phyloP scores from a whole-genome alignment of 306 rosid genomes.

The Vigna angularis region DNA sequence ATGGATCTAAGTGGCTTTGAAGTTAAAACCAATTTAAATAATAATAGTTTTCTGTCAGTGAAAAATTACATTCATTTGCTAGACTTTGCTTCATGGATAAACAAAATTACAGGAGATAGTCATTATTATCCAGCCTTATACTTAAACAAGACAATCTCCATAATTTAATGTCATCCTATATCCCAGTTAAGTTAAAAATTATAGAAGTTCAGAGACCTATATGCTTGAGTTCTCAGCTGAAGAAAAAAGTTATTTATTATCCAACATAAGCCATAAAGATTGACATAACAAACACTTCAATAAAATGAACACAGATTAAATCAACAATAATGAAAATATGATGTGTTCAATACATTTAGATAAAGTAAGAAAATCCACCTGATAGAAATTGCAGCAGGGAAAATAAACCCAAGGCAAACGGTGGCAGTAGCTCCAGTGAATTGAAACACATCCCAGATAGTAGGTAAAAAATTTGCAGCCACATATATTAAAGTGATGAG shows the following conservation, averaged over 20 bases:
- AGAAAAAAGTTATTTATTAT: neutral
- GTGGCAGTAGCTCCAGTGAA: slow-evolving; percentile 81
- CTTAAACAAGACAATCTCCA: slow-evolving; percentile 12
- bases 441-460: slow-evolving; percentile 77
- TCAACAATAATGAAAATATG: slow-evolving; percentile 17
- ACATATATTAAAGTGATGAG: slow-evolving; percentile 57
- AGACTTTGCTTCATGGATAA: slow-evolving; percentile 5
- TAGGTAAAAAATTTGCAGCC: slow-evolving; percentile 72
- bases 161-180: neutral
- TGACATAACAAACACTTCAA: slow-evolving; percentile 11
- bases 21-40: slow-evolving; percentile 15
- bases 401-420: slow-evolving; percentile 72
- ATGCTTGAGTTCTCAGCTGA: neutral
- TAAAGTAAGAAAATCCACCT: slow-evolving; percentile 48
- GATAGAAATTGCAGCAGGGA: slow-evolving; percentile 75
- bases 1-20: neutral
- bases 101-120: neutral
- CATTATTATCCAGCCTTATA: neutral
- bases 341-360: slow-evolving; percentile 2
- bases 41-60: neutral
- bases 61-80: neutral
- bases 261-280: slow-evolving; percentile 2
- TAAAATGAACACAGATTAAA: slow-evolving; percentile 18
- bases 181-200: neutral
- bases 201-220: slow-evolving; percentile 7